phyloP scores from a whole-genome alignment of 192 early-diverging fungal genomes.

The Podochytrium sp. region DNA sequence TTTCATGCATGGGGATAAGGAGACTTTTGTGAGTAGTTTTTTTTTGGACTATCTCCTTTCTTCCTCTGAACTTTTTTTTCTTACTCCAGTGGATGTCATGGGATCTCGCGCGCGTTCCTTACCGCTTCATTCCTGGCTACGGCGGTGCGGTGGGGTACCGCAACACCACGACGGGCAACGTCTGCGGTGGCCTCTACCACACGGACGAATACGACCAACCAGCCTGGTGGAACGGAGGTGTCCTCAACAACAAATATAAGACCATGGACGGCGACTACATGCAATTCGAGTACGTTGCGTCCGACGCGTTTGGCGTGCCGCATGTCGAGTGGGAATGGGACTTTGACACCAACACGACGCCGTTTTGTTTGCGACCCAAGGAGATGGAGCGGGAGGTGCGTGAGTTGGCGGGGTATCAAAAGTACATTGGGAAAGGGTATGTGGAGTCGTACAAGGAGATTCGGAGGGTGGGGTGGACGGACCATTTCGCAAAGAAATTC shows the following conservation, averaged over 20 bases:
- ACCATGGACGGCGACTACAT: neutral
- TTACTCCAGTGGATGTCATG: slow-evolving; percentile 50
- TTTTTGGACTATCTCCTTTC: too few relatives aligned
- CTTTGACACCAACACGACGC: slow-evolving; percentile 32
- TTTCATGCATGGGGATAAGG: neutral
- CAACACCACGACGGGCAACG: slow-evolving; percentile 4
- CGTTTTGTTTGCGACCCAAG: slow-evolving; percentile 38
- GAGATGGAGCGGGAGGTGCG: neutral
- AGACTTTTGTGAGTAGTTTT: neutral
- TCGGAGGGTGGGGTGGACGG: neutral
- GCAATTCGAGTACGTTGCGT: slow-evolving; percentile 18
- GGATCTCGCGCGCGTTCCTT: slow-evolving; percentile 65
- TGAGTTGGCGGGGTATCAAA: neutral
- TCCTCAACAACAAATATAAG: slow-evolving; percentile 37
- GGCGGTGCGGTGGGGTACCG: slow-evolving; percentile 59
- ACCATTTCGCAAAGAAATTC: neutral
- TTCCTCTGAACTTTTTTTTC: too few relatives aligned
- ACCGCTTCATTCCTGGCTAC: slow-evolving; percentile 56
- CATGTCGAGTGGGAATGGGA: slow-evolving; percentile 30
- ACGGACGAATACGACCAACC: slow-evolving; percentile 31
- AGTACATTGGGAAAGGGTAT: neutral
- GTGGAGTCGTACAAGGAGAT: slow-evolving; percentile 12
- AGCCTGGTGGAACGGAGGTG: slow-evolving; percentile 43
- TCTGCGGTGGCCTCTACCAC: slow-evolving; percentile 38
- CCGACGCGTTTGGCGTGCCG: neutral